phyloP scores from a whole-genome alignment of 345 rosid genomes.

The Heritiera littoralis region DNA sequence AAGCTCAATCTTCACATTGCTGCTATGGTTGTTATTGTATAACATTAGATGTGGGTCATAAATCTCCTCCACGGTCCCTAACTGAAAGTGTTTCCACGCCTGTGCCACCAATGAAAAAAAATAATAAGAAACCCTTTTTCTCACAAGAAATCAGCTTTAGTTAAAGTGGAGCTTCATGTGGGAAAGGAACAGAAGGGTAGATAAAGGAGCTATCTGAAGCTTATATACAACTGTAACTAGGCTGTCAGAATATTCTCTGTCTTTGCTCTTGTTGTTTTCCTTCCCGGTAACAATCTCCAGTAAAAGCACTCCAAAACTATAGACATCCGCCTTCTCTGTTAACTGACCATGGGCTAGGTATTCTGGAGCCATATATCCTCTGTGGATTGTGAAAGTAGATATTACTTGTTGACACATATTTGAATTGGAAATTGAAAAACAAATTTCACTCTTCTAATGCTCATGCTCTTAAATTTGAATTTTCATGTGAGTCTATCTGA shows the following conservation, averaged over 20 bases:
- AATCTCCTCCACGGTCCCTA: constrained; percentile 63
- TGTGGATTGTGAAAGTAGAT: constrained; percentile 27
- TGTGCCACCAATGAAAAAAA: background rate
- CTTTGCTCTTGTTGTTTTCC: constrained; percentile 77
- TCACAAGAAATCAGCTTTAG: background rate
- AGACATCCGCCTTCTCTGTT: constrained; percentile 90
- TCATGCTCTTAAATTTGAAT: background rate
- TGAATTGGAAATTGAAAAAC: background rate
- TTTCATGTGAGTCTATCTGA: background rate
- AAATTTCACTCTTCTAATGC: background rate
- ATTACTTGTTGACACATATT: background rate
- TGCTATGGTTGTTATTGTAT: constrained; percentile 37
- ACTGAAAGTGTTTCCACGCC: constrained; percentile 51
- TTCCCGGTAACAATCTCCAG: constrained; percentile 55
- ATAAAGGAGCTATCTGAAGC: constrained; percentile 22
- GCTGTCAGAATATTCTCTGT: constrained; percentile 76
- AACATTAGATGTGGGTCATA: constrained; percentile 67
- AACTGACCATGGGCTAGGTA: constrained; percentile 90
- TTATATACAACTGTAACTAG: constrained; percentile 59
- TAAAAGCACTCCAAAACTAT: constrained; percentile 86
- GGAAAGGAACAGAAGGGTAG: background rate
- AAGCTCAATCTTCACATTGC: constrained; percentile 52
- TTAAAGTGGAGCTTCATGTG: background rate
- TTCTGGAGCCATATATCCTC: constrained; percentile 98
- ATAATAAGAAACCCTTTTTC: background rate